These are phyloP conservation scores for Rhizodiscina lignyota DNA, from an alignment of 495 filamentous ascomycete species.

Conservation along the genomic window DNA sequence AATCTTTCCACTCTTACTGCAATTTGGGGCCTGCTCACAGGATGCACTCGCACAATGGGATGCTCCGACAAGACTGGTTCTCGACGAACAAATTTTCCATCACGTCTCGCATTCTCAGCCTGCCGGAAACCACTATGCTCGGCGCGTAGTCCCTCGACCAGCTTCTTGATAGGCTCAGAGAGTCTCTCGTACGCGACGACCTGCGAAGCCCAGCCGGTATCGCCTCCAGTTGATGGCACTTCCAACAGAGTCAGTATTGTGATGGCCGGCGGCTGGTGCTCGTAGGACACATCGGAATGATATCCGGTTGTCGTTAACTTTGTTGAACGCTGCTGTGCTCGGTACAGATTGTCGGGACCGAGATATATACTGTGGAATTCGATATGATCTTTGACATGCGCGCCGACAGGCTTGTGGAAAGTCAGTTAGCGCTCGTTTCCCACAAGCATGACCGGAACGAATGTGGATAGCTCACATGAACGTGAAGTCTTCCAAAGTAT, in stretches of 20 bases:
- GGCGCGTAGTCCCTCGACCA: slow-evolving; percentile 6
- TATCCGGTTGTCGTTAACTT: slow-evolving; percentile 8
- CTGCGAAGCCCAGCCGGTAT: slow-evolving; percentile 6
- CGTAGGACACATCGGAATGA: slow-evolving; percentile 11
- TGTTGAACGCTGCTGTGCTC: slow-evolving; percentile 2
- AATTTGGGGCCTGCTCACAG: slow-evolving; percentile 1
- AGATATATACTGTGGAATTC: slow-evolving; percentile 11
- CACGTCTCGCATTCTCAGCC: slow-evolving; percentile 4
- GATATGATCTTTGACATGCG: slow-evolving; percentile 10
- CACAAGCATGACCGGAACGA: not conserved
- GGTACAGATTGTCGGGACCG: slow-evolving; percentile 8
- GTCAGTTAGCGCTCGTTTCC: not conserved
- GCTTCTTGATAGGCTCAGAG: slow-evolving; percentile 6
- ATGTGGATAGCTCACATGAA: slow-evolving; percentile 3
- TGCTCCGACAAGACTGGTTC: slow-evolving; percentile 8
- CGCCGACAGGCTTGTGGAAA: slow-evolving; percentile 4
- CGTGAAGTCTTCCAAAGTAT: slow-evolving; percentile 9
- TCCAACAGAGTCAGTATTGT: slow-evolving; percentile 8
- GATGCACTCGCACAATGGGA: slow-evolving; percentile 10
- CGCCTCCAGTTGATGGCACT: slow-evolving; percentile 8
- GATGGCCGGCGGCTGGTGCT: slow-evolving; percentile 9
- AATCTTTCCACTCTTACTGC: not conserved
- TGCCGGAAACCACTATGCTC: slow-evolving; percentile 8
- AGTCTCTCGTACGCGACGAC: slow-evolving; percentile 9
- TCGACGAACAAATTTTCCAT: slow-evolving; percentile 7